phyloP scores from a whole-genome alignment of 176 grass and related monocot species.

The Calamus simplicifolius region DNA sequence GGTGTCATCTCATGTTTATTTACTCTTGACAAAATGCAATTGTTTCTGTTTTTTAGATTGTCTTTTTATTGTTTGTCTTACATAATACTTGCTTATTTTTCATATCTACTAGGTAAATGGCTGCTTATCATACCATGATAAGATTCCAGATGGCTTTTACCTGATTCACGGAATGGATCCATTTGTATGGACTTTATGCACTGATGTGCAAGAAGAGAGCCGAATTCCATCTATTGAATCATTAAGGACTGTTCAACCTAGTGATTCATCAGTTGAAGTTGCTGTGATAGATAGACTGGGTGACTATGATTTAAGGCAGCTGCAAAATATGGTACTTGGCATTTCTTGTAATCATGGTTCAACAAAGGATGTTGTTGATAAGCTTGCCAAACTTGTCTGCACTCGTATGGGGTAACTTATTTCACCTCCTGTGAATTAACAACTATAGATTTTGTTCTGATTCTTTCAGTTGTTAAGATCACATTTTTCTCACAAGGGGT shows the following conservation, averaged over 20 bases:
- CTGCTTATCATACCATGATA: slow-evolving; percentile 65
- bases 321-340: slow-evolving; percentile 32
- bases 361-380: slow-evolving; percentile 40
- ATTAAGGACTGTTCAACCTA: slow-evolving; percentile 35
- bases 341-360: slow-evolving; percentile 32
- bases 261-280: slow-evolving; percentile 45
- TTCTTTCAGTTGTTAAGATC: slow-evolving; percentile 1
- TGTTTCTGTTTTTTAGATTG: too few relatives aligned
- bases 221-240: slow-evolving; percentile 61
- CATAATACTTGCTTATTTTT: too few relatives aligned
- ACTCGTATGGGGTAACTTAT: slow-evolving; percentile 58
- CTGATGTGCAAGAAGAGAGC: slow-evolving; percentile 42
- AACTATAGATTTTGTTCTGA: too few relatives aligned
- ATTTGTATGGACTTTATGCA: slow-evolving; percentile 75
- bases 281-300: slow-evolving; percentile 42
- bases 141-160: slow-evolving; percentile 67
- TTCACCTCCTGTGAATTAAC: too few relatives aligned
- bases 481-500: slow-evolving; percentile 44
- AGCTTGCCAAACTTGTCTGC: slow-evolving; percentile 54
- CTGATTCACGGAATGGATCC: slow-evolving; percentile 79
- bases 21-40: too few relatives aligned
- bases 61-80: too few relatives aligned
- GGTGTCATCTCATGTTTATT: too few relatives aligned
- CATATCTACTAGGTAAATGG: slow-evolving; percentile 50
- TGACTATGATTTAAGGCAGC: slow-evolving; percentile 49